phyloP scores from a whole-genome alignment of 805 yeast genomes.

The Saccharomycopsis lassenensis region DNA sequence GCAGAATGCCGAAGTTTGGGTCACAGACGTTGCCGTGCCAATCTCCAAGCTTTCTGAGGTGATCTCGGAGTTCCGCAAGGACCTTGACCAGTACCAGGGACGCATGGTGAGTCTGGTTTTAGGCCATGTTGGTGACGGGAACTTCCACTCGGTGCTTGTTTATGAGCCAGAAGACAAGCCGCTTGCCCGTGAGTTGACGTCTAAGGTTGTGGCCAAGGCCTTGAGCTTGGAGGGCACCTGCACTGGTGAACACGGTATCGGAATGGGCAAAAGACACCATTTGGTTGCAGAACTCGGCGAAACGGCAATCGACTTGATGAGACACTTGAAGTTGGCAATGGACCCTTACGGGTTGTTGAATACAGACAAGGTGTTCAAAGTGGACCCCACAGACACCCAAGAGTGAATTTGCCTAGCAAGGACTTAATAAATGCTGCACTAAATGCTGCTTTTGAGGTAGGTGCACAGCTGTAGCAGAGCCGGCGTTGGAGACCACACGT shows the following conservation, averaged over 20 bases:
- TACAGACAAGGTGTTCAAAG: constrained; percentile 68
- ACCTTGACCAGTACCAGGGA: constrained; percentile 47
- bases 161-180: constrained; percentile 41
- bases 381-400: constrained; percentile 36
- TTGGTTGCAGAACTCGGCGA: constrained; percentile 55
- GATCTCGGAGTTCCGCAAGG: constrained; percentile 49
- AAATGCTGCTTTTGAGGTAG: too few relatives aligned
- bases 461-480: too few relatives aligned
- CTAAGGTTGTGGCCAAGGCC: constrained; percentile 55
- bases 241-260: constrained; percentile 84
- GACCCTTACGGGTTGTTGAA: constrained; percentile 67
- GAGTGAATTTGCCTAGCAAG: too few relatives aligned
- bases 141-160: constrained; percentile 58
- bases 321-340: constrained; percentile 56
- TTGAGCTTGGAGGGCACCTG: constrained; percentile 69
- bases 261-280: constrained; percentile 61
- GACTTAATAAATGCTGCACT: too few relatives aligned
- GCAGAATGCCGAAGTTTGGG: constrained; percentile 46
- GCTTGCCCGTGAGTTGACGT: constrained; percentile 39
- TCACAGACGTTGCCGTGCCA: constrained; percentile 81
- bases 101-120: constrained; percentile 43
- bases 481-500: too few relatives aligned
- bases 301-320: constrained; percentile 60
- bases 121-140: constrained; percentile 83
- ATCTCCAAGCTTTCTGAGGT: constrained; percentile 55